phyloP scores from a whole-genome alignment of 345 rosid species.

The Crucihimalaya himalaica region DNA sequence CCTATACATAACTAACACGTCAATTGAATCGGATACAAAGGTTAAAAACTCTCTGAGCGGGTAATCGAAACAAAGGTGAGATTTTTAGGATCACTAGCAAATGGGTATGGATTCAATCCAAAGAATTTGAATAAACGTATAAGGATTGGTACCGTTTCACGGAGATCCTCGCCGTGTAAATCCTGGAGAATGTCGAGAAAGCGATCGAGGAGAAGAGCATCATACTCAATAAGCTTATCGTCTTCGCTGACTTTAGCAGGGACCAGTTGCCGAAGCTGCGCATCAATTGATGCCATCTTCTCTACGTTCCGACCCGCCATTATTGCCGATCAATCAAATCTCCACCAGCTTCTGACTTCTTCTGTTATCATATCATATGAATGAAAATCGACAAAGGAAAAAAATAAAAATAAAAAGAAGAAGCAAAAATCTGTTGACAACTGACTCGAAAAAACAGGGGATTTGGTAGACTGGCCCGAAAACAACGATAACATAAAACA shows the following conservation, averaged over 20 bases:
- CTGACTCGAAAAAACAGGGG: slow-evolving; percentile 9
- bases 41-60: background rate
- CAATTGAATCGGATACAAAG: background rate
- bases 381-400: background rate
- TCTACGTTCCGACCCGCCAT: slow-evolving; percentile 70
- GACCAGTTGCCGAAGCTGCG: slow-evolving; percentile 80
- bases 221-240: slow-evolving; percentile 93
- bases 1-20: background rate
- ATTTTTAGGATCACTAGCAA: background rate
- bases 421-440: background rate
- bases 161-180: slow-evolving; percentile 94
- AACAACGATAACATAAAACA: too few species aligned
- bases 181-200: slow-evolving; percentile 96
- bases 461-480: background rate
- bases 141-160: slow-evolving; percentile 62
- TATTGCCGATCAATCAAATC: slow-evolving; percentile 24
- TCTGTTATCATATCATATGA: slow-evolving; percentile 38
- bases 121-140: background rate
- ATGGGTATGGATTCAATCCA: slow-evolving; percentile 17
- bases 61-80: background rate
- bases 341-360: background rate
- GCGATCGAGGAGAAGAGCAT: slow-evolving; percentile 91
- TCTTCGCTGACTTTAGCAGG: slow-evolving; percentile 92
- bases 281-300: slow-evolving; percentile 96
- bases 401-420: background rate